These are phyloP conservation scores for Arabidopsis hybrid DNA, from an alignment of 441 rosid species.

Conservation along the genomic window DNA sequence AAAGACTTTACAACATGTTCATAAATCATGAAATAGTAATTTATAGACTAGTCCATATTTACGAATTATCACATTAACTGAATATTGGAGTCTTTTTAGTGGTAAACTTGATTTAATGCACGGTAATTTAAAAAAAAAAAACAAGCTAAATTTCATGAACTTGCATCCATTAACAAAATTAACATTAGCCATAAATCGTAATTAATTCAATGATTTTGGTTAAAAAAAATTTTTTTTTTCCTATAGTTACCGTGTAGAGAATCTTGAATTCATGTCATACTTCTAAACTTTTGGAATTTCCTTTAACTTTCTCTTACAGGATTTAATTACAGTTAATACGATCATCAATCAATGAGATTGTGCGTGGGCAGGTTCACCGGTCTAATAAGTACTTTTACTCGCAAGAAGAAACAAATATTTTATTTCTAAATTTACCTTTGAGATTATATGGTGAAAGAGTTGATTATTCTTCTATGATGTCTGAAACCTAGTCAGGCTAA, in stretches of 20 bases:
- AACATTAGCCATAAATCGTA: neutral
- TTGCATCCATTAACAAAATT: constrained; percentile 1
- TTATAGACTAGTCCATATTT: too few species aligned
- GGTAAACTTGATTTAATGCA: too few species aligned
- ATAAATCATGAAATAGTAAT: neutral
- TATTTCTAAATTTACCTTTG: too few species aligned
- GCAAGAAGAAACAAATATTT: too few species aligned
- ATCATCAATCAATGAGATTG: constrained; percentile 28
- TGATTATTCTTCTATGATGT: neutral
- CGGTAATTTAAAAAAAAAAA: too few species aligned
- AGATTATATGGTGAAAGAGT: neutral
- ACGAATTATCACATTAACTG: neutral
- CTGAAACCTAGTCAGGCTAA: neutral
- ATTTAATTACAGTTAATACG: constrained; percentile 6
- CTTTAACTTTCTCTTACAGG: neutral
- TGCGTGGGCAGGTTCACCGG: constrained; percentile 33
- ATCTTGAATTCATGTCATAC: constrained; percentile 13
- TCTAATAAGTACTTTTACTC: neutral
- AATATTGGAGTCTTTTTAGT: neutral
- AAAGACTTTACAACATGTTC: constrained; percentile 19
- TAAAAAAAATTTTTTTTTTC: too few species aligned
- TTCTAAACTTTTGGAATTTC: constrained; percentile 3
- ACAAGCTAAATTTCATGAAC: neutral
- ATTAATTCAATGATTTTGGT: neutral
- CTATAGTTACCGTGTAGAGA: neutral